Base-by-base conservation (phyloP, 768 basidiomycete species). In the Auriscalpium orientale region DNA sequence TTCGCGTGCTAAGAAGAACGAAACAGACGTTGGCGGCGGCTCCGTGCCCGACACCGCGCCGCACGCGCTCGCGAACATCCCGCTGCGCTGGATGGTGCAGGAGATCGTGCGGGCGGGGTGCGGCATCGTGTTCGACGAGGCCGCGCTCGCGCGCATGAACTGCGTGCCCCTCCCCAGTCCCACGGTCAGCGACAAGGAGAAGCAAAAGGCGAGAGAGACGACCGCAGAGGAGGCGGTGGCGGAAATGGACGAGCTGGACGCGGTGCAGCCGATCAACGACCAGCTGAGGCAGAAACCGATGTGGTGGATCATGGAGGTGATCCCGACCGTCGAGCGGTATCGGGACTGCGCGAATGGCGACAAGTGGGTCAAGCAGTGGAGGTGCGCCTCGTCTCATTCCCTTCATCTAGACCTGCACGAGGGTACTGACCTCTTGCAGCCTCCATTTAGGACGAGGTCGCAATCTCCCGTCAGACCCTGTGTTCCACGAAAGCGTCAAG, bases 231-330 rank as follows among this genome's bases (percentile, higher is more conserved):
- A n/a, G 1, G n/a, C 43, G 46, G 34, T 8, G 11, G 48, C 21
- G 54, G 44, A 1, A 3, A 35, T 10, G 33, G 59, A 62, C 12
- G 48, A 12, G n/a, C n/a, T 49, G 12, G 70, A 74, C 54, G 75
- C 74, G n/a, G 44, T 80, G 16, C 69, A 80, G 63, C 79, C 77
- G 1, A 60, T 83, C 3, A 70, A 81, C 57, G 87, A 90, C 60
- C 53, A 72, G 57, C 69, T 91, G 46, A 67, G 71, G 65, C 46
- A 49, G 8, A 66, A 67, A 13, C 68, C 66, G 21, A 4, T 72
- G 1, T 91, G 89, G 89, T 86, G 85, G 87, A 35, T 87, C 18
- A 68, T 89, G 37, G 89, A 91, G 68, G 68, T 88, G 22, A 33
- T 89, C 0, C 88, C 85, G 15, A 63, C 76, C 53, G 28, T 28